These are phyloP conservation scores for Extremus antarcticus DNA, from an alignment of 495 filamentous ascomycete genomes.

Conservation along the genomic window DNA sequence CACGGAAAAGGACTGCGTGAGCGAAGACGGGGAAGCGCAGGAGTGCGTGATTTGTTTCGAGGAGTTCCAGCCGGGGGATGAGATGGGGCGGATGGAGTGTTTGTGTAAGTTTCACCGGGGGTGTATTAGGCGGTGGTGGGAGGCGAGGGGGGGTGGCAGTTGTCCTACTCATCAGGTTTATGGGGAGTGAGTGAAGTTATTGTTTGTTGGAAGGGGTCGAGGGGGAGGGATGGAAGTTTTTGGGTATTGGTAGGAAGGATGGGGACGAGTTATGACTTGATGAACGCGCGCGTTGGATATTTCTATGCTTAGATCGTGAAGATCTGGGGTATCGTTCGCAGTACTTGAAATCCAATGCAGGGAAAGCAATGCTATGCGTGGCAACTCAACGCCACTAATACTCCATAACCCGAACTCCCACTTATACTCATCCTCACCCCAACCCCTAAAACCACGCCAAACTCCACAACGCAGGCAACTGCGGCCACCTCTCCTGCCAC, in stretches of 20 bases:
- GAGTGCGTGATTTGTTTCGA: constrained; percentile 97
- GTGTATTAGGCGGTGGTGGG: constrained; percentile 34
- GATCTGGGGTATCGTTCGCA: too few relatives aligned
- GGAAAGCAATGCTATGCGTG: too few relatives aligned
- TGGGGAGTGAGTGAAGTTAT: constrained; percentile 6
- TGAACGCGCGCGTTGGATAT: too few relatives aligned
- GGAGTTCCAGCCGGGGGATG: constrained; percentile 77
- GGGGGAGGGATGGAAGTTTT: background rate
- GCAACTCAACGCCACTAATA: too few relatives aligned
- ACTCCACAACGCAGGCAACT: constrained; percentile 85
- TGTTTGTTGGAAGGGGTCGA: too few relatives aligned
- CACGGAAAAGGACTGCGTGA: constrained; percentile 84
- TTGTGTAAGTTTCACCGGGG: constrained; percentile 79
- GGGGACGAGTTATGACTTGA: background rate
- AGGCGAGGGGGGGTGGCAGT: constrained; percentile 28
- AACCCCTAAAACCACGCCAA: constrained; percentile 77
- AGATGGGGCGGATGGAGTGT: constrained; percentile 80
- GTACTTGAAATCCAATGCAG: too few relatives aligned
- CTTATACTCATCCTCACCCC: too few relatives aligned
- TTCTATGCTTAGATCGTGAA: too few relatives aligned
- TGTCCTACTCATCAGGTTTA: constrained; percentile 34
- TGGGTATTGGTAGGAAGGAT: background rate
- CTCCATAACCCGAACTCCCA: too few relatives aligned
- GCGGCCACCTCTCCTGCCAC: constrained; percentile 94
- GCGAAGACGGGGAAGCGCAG: constrained; percentile 43